Evolutionary conservation across 345 rosid genomes (phyloP), one percentile per base, ranked within the genome.

Genomic region (Salix viminalis): DNA sequence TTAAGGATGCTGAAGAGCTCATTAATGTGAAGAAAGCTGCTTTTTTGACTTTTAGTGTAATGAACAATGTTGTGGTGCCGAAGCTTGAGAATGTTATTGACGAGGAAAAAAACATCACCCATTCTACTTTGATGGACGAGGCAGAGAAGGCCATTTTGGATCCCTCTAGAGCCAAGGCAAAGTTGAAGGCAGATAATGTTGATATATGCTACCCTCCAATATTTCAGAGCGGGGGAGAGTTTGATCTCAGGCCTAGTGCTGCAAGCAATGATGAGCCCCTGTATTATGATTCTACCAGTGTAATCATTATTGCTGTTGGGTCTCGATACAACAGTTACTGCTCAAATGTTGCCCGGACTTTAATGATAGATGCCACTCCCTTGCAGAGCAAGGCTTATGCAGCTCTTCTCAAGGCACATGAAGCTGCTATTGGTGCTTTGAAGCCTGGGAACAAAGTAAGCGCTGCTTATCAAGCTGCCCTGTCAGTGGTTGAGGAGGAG

Each of bases 191-290:
- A 37, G 96, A 88, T 73, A 91, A 90, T 75, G 94, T 94, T 58
- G 98, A 94, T 80, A 92, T 92, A 66, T 94, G 98, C 81, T 94
- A 94, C 72, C 98, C 97, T 54, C 98, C 97, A 0, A 92, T 94
- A 67, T 92, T 94, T 78, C 98, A 92, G 79, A 94, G 97, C 69
- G 98, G 98, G 72, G 98, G 96, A 15, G 79, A 87, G 69, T 94
- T 91, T 84, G 98, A 94, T 87, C 96, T 94, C 71, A 91, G 84
- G 72, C 98, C 98, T 44, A 94, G 94, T 75, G 98, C 96, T 39
- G 85, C 89, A 12, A 92, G 98, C 88, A 91, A 88, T 61, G 97
- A 94, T 66, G 94, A 92, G 42, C 42, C 79, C 69, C 86, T 94
- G 66, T 87, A 90, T 75, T 92, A 94, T 84, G 97, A 92, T 79